phyloP scores from a whole-genome alignment of 768 basidiomycete species.

The Boletus edulis region DNA sequence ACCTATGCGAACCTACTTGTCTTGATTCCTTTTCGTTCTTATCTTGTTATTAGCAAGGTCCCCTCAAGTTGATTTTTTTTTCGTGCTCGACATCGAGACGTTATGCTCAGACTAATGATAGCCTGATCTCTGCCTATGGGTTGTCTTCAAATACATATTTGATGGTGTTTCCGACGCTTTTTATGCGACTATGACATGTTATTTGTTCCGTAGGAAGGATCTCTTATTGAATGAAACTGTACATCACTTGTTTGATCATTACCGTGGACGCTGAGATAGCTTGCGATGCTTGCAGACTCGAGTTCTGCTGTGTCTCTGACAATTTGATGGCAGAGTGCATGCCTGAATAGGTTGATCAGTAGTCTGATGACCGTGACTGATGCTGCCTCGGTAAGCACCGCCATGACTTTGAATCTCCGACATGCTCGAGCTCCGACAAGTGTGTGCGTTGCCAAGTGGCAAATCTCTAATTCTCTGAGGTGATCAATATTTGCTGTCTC shows the following conservation, averaged over 20 bases:
- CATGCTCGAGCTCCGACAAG: no score
- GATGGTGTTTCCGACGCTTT: neutral
- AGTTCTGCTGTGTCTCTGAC: no score
- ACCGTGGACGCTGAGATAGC: neutral
- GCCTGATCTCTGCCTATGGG: neutral
- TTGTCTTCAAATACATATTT: neutral
- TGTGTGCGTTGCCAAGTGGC: no score
- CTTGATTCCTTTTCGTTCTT: neutral
- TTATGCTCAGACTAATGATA: neutral
- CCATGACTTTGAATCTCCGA: no score
- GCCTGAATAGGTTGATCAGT: no score
- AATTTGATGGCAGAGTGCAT: no score
- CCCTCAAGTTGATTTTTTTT: neutral
- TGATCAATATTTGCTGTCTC: no score
- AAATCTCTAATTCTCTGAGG: no score
- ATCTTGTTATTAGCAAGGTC: neutral
- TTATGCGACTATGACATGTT: conserved; percentile 7
- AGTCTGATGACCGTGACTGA: no score
- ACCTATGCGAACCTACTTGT: conserved; percentile 21
- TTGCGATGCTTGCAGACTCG: no score
- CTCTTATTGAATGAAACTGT: neutral
- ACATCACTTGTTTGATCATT: neutral
- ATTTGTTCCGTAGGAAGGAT: neutral
- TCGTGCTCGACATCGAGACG: conserved; percentile 8
- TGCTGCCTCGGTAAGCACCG: no score